Conservation (phyloP, 352 stramenopile species). For the Pythium diclinum region DNA sequence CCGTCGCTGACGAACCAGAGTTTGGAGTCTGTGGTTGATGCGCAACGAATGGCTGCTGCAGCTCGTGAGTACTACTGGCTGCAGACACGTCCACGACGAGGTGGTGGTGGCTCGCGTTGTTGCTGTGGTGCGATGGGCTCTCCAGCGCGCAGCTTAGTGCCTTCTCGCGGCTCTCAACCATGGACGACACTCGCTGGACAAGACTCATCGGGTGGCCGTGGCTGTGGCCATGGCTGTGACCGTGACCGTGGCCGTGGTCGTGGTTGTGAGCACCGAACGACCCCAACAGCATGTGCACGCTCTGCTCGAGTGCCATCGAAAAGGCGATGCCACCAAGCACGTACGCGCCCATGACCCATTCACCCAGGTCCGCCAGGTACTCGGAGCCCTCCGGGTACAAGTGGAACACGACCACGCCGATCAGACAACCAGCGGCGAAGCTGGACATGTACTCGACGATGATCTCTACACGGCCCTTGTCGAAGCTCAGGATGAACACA, state of each 20-base stretch:
- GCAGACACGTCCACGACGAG: not conserved
- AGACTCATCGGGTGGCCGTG: not conserved
- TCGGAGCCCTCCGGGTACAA: slow-evolving; percentile 34
- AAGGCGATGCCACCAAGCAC: slow-evolving; percentile 32
- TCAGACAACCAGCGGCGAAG: slow-evolving; percentile 31
- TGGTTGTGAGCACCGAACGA: slow-evolving; percentile 21
- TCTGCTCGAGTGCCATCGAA: slow-evolving; percentile 33
- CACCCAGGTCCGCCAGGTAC: slow-evolving; percentile 29
- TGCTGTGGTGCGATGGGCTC: not conserved
- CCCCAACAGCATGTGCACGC: slow-evolving; percentile 28
- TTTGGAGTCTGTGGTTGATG: not conserved
- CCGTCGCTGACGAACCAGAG: not conserved
- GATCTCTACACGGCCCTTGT: slow-evolving; percentile 22
- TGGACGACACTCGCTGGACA: slow-evolving; percentile 10
- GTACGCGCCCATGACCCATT: slow-evolving; percentile 34
- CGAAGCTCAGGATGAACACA: slow-evolving; percentile 28
- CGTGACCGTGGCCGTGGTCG: not conserved
- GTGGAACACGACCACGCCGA: slow-evolving; percentile 41
- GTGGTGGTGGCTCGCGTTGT: slow-evolving; percentile 10
- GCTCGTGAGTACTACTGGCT: not conserved
- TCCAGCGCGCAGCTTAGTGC: not conserved
- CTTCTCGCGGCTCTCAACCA: slow-evolving; percentile 13
- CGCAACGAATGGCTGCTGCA: not conserved
- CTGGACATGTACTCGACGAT: slow-evolving; percentile 35
- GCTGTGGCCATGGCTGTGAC: slow-evolving; percentile 2